Evolutionary conservation across 352 stramenopile species (phyloP).

Genomic region (Globisporangium irregulare): DNA sequence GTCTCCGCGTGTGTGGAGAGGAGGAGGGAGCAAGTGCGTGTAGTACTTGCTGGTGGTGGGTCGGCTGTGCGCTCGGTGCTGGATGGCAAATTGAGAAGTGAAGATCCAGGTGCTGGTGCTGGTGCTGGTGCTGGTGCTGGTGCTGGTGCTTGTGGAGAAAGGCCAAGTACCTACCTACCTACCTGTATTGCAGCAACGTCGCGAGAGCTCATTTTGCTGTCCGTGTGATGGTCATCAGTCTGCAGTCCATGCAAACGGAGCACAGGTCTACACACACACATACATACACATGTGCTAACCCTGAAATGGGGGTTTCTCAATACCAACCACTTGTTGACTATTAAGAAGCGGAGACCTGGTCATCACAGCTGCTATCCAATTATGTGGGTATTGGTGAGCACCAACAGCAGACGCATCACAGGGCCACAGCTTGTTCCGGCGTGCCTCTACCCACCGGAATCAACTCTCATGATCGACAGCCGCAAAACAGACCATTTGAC

Average conservation of each 20-base stretch:
- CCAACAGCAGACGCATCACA: neutral
- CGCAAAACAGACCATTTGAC: neutral
- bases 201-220: no score
- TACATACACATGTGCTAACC: neutral
- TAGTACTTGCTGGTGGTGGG: neutral
- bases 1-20: neutral
- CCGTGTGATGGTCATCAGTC: neutral
- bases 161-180: no score
- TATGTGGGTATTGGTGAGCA: neutral
- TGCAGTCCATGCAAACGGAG: neutral
- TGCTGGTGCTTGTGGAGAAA: no score
- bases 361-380: neutral
- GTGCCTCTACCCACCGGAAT: neutral
- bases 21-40: no score
- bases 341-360: neutral
- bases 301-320: neutral
- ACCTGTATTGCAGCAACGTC: no score
- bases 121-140: no score
- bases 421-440: neutral
- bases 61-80: neutral
- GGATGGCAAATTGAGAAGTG: conserved; percentile 4
- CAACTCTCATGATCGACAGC: neutral
- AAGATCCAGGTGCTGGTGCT: neutral
- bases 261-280: neutral
- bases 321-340: neutral